These are phyloP conservation scores for Coleophoma crateriformis DNA, from an alignment of 2,329 filamentous ascomycete species.

Conservation along the genomic window DNA sequence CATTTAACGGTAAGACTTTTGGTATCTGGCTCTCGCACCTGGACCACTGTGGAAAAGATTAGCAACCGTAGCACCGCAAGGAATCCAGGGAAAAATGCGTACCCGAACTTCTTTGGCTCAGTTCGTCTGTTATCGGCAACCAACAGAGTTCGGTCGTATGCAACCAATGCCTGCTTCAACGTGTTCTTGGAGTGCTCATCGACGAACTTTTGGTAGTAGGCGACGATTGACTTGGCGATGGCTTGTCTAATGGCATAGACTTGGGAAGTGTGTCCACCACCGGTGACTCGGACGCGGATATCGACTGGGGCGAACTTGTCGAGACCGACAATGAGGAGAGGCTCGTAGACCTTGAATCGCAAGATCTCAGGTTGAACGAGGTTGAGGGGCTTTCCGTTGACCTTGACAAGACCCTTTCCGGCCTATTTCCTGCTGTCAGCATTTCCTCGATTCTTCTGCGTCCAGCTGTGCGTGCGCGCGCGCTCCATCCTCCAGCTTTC, in stretches of 20 bases:
- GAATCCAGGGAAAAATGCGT: constrained; percentile 25
- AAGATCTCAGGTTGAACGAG: constrained; percentile 96
- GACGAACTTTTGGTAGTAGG: constrained; percentile 99
- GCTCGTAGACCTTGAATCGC: constrained; percentile 99
- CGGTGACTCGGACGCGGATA: constrained; percentile 92
- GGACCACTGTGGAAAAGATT: constrained; percentile 63
- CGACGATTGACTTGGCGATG: constrained; percentile 94
- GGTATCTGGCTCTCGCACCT: constrained; percentile 93
- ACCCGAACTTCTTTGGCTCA: constrained; percentile 90
- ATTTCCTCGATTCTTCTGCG: constrained; percentile 3
- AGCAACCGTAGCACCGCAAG: constrained; percentile 7
- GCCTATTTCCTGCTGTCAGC: constrained; percentile 40
- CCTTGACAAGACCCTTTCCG: constrained; percentile 91
- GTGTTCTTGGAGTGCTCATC: constrained; percentile 99
- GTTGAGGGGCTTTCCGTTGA: constrained; percentile 93
- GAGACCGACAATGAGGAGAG: constrained; percentile 90
- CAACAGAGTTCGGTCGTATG: constrained; percentile 95
- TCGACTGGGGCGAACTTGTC: constrained; percentile 97
- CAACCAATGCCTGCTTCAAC: constrained; percentile 93
- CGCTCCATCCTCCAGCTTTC: neutral
- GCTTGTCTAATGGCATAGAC: constrained; percentile 98
- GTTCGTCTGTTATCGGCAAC: constrained; percentile 98
- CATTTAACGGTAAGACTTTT: constrained; percentile 97
- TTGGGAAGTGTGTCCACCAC: constrained; percentile 97
- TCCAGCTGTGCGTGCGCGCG: neutral